A percentile compares a stretch with the other conserved stretches of the same genome.
These are phyloP conservation scores for Rhodotorula sp. DNA, from an alignment of 1,284 basidiomycete genomes.

Conservation along the genomic window DNA sequence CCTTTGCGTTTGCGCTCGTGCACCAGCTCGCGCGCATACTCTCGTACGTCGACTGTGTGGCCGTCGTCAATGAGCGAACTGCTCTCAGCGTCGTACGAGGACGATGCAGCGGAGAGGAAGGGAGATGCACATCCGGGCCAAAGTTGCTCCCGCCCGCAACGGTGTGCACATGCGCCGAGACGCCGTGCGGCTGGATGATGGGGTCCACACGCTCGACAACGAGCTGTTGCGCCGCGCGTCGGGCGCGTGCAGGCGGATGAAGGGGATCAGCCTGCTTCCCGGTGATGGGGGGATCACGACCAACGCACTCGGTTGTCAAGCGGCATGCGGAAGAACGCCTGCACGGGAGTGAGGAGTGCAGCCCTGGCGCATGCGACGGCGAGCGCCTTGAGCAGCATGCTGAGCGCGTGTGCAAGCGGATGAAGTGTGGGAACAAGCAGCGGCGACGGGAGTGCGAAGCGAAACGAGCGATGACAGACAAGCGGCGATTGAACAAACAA, in stretches of 20 bases:
- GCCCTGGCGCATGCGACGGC: background rate
- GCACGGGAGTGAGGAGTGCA: background rate
- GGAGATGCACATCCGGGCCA: constrained; percentile 45
- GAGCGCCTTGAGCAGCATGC: background rate
- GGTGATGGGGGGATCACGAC: too few relatives aligned
- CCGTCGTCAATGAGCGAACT: too few relatives aligned
- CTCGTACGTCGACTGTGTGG: constrained; percentile 48
- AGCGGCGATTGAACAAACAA: too few relatives aligned
- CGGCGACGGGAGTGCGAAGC: too few relatives aligned
- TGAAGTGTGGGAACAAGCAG: background rate
- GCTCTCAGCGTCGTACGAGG: too few relatives aligned
- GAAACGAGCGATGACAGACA: too few relatives aligned
- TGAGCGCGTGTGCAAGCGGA: background rate
- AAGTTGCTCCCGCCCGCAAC: constrained; percentile 47
- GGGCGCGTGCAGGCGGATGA: too few relatives aligned
- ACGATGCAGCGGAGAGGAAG: background rate
- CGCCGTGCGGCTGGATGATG: constrained; percentile 54
- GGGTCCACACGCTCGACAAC: constrained; percentile 56
- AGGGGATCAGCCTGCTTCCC: too few relatives aligned
- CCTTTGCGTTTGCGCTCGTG: constrained; percentile 50
- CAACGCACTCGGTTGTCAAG: background rate
- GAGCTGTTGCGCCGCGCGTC: background rate
- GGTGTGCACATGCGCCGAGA: constrained; percentile 44
- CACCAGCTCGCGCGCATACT: constrained; percentile 53
- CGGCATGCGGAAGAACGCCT: background rate